These are phyloP conservation scores for Mallotus japonicus DNA, from an alignment of 441 rosid species.

Conservation along the genomic window DNA sequence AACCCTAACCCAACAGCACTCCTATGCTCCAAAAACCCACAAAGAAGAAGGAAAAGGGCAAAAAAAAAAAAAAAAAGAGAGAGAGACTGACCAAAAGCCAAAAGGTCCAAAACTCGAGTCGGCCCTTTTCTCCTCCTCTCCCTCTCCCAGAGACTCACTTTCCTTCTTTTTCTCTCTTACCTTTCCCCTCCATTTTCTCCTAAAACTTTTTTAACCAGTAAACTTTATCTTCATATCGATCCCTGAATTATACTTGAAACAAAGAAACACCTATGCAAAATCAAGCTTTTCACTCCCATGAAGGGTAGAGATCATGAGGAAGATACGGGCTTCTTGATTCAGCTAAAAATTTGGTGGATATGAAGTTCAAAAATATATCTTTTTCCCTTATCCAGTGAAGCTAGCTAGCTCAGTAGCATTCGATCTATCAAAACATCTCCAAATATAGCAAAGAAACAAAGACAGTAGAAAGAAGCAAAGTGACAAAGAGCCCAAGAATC, in stretches of 20 bases:
- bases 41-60: too few species aligned
- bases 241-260: neutral
- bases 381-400: conserved; percentile 7
- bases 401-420: conserved; percentile 2
- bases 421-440: conserved; percentile 12
- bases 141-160: neutral
- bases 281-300: conserved; percentile 17
- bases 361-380: conserved; percentile 20
- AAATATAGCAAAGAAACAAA: neutral
- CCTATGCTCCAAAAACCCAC: conserved; percentile 12
- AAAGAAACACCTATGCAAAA: conserved; percentile 10
- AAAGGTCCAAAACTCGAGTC: too few species aligned
- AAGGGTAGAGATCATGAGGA: conserved; percentile 7
- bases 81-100: too few species aligned
- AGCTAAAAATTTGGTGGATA: conserved; percentile 31
- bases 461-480: conserved; percentile 8
- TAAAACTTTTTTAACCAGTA: conserved; percentile 39
- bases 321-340: conserved; percentile 21
- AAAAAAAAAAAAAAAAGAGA: too few species aligned
- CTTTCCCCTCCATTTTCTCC: conserved; percentile 29
- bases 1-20: conserved; percentile 46
- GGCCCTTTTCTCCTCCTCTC: too few species aligned
- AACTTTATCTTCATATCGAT: conserved; percentile 1
- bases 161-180: neutral
- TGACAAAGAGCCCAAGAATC: conserved; percentile 5